Conservation (phyloP, 1,284 basidiomycete species). For the Singerocomus rubriflavus region DNA sequence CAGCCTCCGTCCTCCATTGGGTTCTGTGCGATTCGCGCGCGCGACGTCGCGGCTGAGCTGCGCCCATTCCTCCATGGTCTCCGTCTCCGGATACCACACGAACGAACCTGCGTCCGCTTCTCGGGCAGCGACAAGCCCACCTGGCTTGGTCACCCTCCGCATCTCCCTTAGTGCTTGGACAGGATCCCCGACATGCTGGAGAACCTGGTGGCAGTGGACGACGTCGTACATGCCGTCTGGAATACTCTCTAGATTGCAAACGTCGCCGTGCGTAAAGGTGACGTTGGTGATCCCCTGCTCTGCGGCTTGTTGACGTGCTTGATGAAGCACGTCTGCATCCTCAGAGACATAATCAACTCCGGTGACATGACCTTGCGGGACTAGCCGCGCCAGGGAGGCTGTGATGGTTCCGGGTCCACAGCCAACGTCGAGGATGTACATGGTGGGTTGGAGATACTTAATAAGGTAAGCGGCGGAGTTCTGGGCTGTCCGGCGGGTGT, state of each 20-base stretch:
- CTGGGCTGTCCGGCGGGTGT: slow-evolving; percentile 40
- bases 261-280: slow-evolving; percentile 34
- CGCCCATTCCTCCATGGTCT: slow-evolving; percentile 14
- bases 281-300: slow-evolving; percentile 30
- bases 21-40: slow-evolving; percentile 22
- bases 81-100: slow-evolving; percentile 34
- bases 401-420: slow-evolving; percentile 48
- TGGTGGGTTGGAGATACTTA: slow-evolving; percentile 35
- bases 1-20: slow-evolving; percentile 25
- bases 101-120: slow-evolving; percentile 33
- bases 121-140: slow-evolving; percentile 38
- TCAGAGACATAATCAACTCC: slow-evolving; percentile 36
- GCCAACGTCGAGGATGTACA: slow-evolving; percentile 45
- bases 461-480: slow-evolving; percentile 45
- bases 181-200: slow-evolving; percentile 39
- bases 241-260: slow-evolving; percentile 26
- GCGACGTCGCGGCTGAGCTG: slow-evolving; percentile 20
- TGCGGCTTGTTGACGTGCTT: slow-evolving; percentile 31
- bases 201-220: slow-evolving; percentile 42
- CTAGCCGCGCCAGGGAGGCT: slow-evolving; percentile 37
- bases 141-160: slow-evolving; percentile 38
- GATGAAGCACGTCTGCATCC: slow-evolving; percentile 14
- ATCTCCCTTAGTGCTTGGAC: slow-evolving; percentile 38
- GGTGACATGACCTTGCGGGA: slow-evolving; percentile 40
- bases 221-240: slow-evolving; percentile 35